phyloP scores from a whole-genome alignment of 176 grass and related monocot species.

The Chloris gayana region DNA sequence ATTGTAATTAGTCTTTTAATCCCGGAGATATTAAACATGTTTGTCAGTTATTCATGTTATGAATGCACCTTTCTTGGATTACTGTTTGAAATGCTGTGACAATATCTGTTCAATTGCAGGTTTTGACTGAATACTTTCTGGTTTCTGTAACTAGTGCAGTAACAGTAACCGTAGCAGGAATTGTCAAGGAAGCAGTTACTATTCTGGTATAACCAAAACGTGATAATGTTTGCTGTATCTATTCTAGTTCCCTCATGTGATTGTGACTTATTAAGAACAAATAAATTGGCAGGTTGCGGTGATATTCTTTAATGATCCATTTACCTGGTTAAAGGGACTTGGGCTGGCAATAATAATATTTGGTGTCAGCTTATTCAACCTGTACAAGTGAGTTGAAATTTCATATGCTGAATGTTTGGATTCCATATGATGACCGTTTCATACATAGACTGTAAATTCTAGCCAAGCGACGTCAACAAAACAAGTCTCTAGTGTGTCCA shows the following conservation, averaged over 20 bases:
- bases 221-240: constrained; percentile 18
- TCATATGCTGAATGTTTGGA: constrained; percentile 17
- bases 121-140: constrained; percentile 96
- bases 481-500: not conserved
- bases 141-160: constrained; percentile 95
- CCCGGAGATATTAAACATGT: not conserved
- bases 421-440: not conserved
- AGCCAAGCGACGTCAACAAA: not conserved
- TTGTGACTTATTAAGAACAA: not conserved
- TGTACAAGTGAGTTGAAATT: constrained; percentile 86
- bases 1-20: not conserved
- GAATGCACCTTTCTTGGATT: not conserved
- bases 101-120: constrained; percentile 53
- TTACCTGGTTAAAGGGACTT: constrained; percentile 95
- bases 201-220: constrained; percentile 72
- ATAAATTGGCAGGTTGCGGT: constrained; percentile 78
- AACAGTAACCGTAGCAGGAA: constrained; percentile 89
- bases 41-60: constrained; percentile 2
- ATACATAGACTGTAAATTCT: not conserved
- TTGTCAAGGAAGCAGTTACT: constrained; percentile 95
- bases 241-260: constrained; percentile 16
- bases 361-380: constrained; percentile 87
- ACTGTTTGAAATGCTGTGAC: constrained; percentile 16
- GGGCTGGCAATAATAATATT: constrained; percentile 75
- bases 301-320: constrained; percentile 86